Base-by-base conservation (phyloP, 2,329 filamentous ascomycete genomes). In the Boeremia exigua region DNA sequence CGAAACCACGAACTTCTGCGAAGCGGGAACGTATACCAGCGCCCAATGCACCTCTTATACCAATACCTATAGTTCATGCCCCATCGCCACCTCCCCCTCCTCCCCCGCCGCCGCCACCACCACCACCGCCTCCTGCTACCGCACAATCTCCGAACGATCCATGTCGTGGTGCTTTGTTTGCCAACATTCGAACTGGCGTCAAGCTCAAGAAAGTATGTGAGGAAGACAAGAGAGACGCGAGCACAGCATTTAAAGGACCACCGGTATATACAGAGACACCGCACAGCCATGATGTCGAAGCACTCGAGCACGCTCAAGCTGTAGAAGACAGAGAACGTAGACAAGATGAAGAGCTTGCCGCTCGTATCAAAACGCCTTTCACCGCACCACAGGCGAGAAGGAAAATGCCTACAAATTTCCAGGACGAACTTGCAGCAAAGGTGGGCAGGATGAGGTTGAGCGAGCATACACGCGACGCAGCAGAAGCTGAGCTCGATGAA, bases 241-340 rank as follows among this genome's bases (percentile, higher is more conserved):
- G 28, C 17, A 27, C 10, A 9, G 30, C 19, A 28, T 6, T 34
- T 2, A n/a, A 9, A 27, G 37, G 10, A n/a, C n/a, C 15, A 10
- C 51, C 54, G 7, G 19, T 29, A 14, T 63, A 63, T 30, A 38
- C 58, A 8, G 34, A 42, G n/a, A 63, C 56, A 32, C 19, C 39
- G 9, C 49, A 63, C 19, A 61, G 62, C 29, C 45, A 28, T 3
- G 43, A 57, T 1, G 57, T 61, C 2, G 57, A 64, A 49, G 57
- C 34, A 23, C 48, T 17, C 12, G 61, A 64, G 29, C 57, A 36
- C 25, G 59, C 55, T 33, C 59, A 64, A n/a, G 48, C 32, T 4
- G 40, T 43, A 1, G 53, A 54, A 30, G 57, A 48, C 27, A 32
- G 19, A 23, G 44, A 53, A 12, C n/a, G 8, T 10, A 42, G 6